These are phyloP conservation scores for Dryas integrifolia DNA, from an alignment of 331 rosid species.

Conservation along the genomic window DNA sequence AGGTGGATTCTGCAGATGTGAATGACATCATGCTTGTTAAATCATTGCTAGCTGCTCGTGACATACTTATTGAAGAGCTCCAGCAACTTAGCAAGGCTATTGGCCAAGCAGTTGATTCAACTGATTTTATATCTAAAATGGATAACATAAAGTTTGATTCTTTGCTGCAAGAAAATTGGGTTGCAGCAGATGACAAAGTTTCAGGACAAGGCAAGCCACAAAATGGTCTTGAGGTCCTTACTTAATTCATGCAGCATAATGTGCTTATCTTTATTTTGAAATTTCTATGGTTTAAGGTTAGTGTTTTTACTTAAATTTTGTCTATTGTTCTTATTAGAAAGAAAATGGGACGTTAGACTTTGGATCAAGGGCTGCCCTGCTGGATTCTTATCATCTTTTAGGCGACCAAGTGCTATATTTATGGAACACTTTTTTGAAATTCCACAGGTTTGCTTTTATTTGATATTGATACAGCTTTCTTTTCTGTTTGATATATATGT, in stretches of 20 bases:
- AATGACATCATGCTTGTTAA: slow-evolving; percentile 54
- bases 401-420: slow-evolving; percentile 74
- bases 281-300: slow-evolving; percentile 16
- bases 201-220: slow-evolving; percentile 70
- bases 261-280: not conserved
- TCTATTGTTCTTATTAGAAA: slow-evolving; percentile 40
- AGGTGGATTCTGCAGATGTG: slow-evolving; percentile 41
- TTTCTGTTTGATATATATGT: not conserved
- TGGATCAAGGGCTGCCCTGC: slow-evolving; percentile 47
- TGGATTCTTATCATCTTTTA: slow-evolving; percentile 43
- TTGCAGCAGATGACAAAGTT: slow-evolving; percentile 41
- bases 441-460: slow-evolving; percentile 63
- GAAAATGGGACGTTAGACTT: slow-evolving; percentile 38
- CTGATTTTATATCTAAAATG: slow-evolving; percentile 62
- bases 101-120: slow-evolving; percentile 55
- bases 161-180: slow-evolving; percentile 36
- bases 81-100: slow-evolving; percentile 60
- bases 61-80: slow-evolving; percentile 71
- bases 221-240: slow-evolving; percentile 73
- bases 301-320: slow-evolving; percentile 16
- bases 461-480: slow-evolving; percentile 1
- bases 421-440: slow-evolving; percentile 72
- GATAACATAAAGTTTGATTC: slow-evolving; percentile 48
- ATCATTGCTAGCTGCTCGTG: slow-evolving; percentile 68
- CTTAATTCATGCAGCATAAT: slow-evolving; percentile 36